These are phyloP conservation scores for Alternaria brassicae DNA, from an alignment of 2,329 filamentous ascomycete species.

Conservation along the genomic window DNA sequence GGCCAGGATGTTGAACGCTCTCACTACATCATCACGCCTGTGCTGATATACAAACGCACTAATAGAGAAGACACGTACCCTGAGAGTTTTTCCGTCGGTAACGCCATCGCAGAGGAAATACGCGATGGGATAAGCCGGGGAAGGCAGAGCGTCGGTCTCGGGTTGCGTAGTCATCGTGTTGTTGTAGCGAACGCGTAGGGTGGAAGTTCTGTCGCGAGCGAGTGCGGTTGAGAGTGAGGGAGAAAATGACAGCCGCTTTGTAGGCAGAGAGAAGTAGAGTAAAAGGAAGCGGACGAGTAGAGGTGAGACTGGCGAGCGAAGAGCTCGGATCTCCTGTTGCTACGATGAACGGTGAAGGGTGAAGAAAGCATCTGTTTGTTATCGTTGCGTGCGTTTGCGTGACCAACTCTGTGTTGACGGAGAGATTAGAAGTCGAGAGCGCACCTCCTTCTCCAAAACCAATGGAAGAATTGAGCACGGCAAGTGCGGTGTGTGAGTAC, in stretches of 20 bases:
- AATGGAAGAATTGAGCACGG: background rate
- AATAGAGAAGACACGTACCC: background rate
- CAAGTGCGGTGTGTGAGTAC: background rate
- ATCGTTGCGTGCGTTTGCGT: background rate
- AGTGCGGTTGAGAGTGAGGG: background rate
- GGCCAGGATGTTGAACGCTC: background rate
- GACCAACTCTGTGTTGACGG: background rate
- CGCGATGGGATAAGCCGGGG: background rate
- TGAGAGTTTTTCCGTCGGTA: background rate
- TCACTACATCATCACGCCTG: background rate
- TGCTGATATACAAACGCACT: background rate
- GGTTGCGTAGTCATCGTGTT: background rate
- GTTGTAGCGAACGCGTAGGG: background rate
- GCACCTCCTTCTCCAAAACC: background rate
- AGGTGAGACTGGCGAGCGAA: background rate
- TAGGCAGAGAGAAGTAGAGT: background rate
- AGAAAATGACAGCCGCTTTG: background rate
- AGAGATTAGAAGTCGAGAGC: background rate
- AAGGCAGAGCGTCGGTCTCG: background rate
- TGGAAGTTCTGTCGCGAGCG: background rate
- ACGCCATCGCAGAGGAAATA: constrained; percentile 8
- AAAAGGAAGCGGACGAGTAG: background rate
- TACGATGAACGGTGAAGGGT: background rate
- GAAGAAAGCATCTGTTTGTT: background rate
- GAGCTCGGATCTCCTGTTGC: background rate